Percentiles rank a stretch among this genome's conserved stretches.
These are phyloP conservation scores for Musa schizocarpa DNA, from an alignment of 176 grass and related monocot species.

Conservation along the genomic window DNA sequence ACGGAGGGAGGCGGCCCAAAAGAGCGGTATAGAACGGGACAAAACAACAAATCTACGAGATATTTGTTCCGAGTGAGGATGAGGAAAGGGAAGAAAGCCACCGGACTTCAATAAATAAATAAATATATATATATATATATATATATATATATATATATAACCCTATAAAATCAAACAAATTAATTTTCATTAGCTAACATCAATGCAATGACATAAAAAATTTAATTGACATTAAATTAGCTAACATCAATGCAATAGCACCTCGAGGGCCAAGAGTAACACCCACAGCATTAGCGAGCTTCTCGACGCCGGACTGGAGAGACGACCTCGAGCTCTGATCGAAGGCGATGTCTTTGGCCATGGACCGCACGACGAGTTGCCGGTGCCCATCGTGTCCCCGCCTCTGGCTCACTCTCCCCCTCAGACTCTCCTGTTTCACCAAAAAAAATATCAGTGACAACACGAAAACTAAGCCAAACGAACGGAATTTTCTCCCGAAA, in stretches of 20 bases:
- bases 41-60: no score
- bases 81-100: no score
- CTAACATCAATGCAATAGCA: neutral
- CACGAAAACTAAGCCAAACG: neutral
- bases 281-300: conserved; percentile 10
- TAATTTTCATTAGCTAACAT: no score
- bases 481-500: neutral
- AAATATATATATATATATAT: no score
- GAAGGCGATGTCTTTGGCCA: conserved; percentile 22
- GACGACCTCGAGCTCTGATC: conserved; percentile 13
- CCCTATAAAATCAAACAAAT: no score
- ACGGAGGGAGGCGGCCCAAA: no score
- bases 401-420: neutral
- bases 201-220: no score
- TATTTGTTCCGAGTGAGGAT: no score
- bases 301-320: conserved; percentile 2
- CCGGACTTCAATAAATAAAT: no score
- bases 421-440: conserved; percentile 3
- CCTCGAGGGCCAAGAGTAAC: conserved; percentile 11
- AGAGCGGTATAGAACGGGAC: no score
- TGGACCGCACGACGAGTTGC: conserved; percentile 8
- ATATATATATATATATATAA: no score
- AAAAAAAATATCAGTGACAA: neutral
- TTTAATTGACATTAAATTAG: no score
- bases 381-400: neutral